A percentile compares a stretch with the other conserved stretches of the same genome.
These are phyloP conservation scores for Microbotryum violaceum DNA, from an alignment of 1,284 basidiomycete genomes.

Conservation along the genomic window DNA sequence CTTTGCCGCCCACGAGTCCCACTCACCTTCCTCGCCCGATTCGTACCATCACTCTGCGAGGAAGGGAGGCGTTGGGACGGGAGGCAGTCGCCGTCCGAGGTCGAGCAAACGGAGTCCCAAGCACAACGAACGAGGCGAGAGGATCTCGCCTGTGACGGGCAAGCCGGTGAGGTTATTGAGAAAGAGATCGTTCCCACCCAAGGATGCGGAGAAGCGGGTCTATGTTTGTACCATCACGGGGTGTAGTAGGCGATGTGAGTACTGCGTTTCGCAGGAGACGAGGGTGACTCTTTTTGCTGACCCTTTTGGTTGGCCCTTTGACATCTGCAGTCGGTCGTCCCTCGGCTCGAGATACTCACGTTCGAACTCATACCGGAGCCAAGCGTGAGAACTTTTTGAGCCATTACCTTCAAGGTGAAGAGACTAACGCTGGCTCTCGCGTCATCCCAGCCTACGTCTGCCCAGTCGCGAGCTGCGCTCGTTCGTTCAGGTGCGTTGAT, in stretches of 20 bases:
- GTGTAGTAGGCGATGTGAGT: conserved; percentile 24
- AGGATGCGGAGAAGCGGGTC: conserved; percentile 12
- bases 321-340: conserved; percentile 21
- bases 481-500: conserved; percentile 6
- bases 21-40: too few species aligned
- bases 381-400: conserved; percentile 8
- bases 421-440: too few species aligned
- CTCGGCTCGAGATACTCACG: conserved; percentile 18
- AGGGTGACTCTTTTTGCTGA: neutral
- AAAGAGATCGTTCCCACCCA: conserved; percentile 23
- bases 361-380: conserved; percentile 16
- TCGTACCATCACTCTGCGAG: too few species aligned
- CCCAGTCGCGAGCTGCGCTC: conserved; percentile 19
- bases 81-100: too few species aligned
- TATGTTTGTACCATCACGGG: conserved; percentile 12
- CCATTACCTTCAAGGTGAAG: neutral
- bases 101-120: too few species aligned
- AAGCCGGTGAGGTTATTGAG: conserved; percentile 20
- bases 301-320: neutral
- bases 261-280: too few species aligned
- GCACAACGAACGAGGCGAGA: too few species aligned
- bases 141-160: conserved; percentile 25
- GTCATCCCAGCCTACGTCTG: conserved; percentile 19
- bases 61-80: too few species aligned
- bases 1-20: too few species aligned